Percentiles rank a stretch among this genome's conserved stretches.
These are phyloP conservation scores for Ceratobasidium sp. DNA, from an alignment of 1,284 basidiomycete species.

Conservation along the genomic window DNA sequence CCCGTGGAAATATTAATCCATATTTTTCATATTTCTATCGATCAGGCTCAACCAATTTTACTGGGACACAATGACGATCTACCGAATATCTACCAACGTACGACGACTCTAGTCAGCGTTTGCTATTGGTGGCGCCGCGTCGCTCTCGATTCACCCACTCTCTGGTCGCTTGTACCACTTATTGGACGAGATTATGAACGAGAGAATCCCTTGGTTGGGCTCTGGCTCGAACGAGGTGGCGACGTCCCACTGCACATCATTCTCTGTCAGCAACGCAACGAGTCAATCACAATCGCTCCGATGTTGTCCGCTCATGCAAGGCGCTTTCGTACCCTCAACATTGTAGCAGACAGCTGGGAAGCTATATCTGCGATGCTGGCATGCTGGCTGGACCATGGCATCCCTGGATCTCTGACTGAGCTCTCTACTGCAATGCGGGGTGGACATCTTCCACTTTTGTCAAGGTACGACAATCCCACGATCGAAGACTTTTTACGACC, in stretches of 20 bases:
- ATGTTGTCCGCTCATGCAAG: background rate
- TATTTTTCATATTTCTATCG: background rate
- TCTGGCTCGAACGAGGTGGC: background rate
- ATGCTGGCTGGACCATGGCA: background rate
- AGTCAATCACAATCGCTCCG: background rate
- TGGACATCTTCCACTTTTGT: background rate
- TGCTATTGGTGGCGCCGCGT: slow-evolving; percentile 8
- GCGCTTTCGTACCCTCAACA: background rate
- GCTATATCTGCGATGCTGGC: background rate
- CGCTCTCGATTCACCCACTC: background rate
- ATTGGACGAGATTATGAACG: background rate
- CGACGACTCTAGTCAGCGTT: background rate
- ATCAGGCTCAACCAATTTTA: background rate
- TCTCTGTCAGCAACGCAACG: background rate
- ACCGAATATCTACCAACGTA: background rate
- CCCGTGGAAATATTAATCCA: background rate
- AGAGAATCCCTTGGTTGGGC: background rate
- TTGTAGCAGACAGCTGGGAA: background rate
- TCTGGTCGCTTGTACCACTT: background rate
- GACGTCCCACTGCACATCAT: background rate
- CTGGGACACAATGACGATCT: background rate
- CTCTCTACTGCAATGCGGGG: background rate
- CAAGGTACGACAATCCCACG: background rate
- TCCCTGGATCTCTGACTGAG: background rate
- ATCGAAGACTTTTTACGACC: background rate